Evolutionary conservation across 768 basidiomycete species (phyloP), one percentile per base, ranked within the genome.

Genomic region (Rhodocollybia butyracea): DNA sequence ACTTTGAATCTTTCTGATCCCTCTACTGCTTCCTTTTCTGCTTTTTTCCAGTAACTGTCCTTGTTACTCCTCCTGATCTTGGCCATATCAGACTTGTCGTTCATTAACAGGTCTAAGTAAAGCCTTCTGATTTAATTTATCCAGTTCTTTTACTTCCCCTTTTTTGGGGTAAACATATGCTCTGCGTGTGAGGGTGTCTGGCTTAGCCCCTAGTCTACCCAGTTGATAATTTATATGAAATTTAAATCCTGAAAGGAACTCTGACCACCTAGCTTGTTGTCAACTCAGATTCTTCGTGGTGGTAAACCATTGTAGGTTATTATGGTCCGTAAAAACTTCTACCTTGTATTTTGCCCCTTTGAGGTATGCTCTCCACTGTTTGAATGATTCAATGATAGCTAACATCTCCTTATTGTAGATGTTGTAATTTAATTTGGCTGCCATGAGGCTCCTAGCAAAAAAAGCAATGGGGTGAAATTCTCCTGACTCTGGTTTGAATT

Each of bases 391-490:
- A 15, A 73, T 59, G 21, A 73, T 67, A 7, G 70, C 71, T 5
- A 73, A 59, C 2, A 73, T 52, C 53, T 74, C 73, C 57, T 71
- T 72, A 54, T 73, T 70, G 55, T 68, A 61, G 15, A 67, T 66
- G 38, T 66, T 60, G 58, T 73, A 72, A 58, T 72, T 73, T 11
- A 60, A 45, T 45, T 74, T 66, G 0, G 70, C 56, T 1, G 54
- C 10, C 2, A 26, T 48, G 3, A 65, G 46, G 11, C 39, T 59
- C 3, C 57, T 41, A 19, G 61, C 63, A 26, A 53, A 54, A 53
- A 63, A 71, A 1, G 63, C 61, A n/a, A 71, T 51, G 5, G 70
- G 64, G 19, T 60, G 64, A 57, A 57, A 59, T 11, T 48, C 53
- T 31, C 57, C 58, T 3, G 46, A 38, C 2, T 22, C 6, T 13